phyloP scores from a whole-genome alignment of 257 asterid species.

The Fraxinus excelsior region DNA sequence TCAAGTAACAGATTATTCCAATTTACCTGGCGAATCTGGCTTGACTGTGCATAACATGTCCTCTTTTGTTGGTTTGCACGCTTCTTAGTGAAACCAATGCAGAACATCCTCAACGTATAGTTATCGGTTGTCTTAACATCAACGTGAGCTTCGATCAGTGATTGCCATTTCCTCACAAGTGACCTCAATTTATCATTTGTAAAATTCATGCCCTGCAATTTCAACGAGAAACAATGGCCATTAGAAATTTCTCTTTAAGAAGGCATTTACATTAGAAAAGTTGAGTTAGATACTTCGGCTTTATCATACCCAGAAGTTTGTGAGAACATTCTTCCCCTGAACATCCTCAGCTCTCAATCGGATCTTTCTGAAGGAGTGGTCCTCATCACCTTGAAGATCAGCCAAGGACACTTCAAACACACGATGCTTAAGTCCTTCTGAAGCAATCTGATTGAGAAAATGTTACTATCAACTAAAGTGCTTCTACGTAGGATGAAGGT shows the following conservation, averaged over 20 bases:
- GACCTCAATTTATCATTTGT: constrained; percentile 82
- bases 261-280: background rate
- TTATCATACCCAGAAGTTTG: constrained; percentile 61
- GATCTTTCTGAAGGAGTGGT: constrained; percentile 81
- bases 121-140: constrained; percentile 84
- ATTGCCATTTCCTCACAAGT: constrained; percentile 73
- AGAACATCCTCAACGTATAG: constrained; percentile 67
- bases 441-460: constrained; percentile 60
- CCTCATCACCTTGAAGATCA: constrained; percentile 85
- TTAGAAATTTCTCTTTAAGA: background rate
- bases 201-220: constrained; percentile 73
- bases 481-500: background rate
- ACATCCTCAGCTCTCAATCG: constrained; percentile 84
- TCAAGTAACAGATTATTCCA: background rate
- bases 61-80: constrained; percentile 82
- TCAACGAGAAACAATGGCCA: background rate
- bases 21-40: constrained; percentile 79
- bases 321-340: constrained; percentile 81
- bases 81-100: constrained; percentile 89
- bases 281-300: background rate
- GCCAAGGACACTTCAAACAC: constrained; percentile 84
- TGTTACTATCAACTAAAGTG: background rate
- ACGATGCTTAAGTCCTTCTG: constrained; percentile 92
- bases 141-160: constrained; percentile 81
- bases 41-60: constrained; percentile 85